These are phyloP conservation scores for Conringia planisiliqua DNA, from an alignment of 345 rosid species.

Conservation along the genomic window DNA sequence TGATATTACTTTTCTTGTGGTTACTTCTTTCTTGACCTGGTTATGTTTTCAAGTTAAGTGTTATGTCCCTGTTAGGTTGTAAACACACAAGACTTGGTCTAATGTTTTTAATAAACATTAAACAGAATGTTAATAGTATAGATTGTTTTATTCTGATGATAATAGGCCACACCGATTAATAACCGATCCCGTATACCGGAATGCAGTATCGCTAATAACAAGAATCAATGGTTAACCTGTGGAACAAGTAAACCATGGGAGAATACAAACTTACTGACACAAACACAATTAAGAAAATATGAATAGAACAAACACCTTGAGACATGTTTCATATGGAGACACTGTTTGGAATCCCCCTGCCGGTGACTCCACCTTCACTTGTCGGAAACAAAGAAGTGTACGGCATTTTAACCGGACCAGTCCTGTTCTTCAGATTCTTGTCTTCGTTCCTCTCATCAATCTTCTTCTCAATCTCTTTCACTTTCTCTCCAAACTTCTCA, in stretches of 20 bases:
- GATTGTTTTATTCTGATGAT: not conserved
- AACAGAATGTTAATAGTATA: not conserved
- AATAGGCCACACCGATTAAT: not conserved
- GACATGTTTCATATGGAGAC: conserved; percentile 42
- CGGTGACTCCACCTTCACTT: conserved; percentile 48
- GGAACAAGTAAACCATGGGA: not conserved
- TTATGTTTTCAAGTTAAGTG: too few species aligned
- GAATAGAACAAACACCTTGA: not conserved
- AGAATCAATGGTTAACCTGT: not conserved
- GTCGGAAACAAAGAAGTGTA: conserved; percentile 52
- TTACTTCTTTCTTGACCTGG: too few species aligned
- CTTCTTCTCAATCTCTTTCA: conserved; percentile 45
- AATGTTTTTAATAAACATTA: too few species aligned
- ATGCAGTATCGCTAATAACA: not conserved
- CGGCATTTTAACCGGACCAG: conserved; percentile 51
- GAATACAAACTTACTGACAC: conserved; percentile 3
- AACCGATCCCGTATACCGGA: not conserved
- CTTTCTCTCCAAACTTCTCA: conserved; percentile 41
- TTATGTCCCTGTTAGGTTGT: too few species aligned
- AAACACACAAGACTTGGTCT: too few species aligned
- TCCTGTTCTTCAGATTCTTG: conserved; percentile 43
- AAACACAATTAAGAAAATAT: not conserved
- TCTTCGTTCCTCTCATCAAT: conserved; percentile 41
- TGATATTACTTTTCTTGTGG: too few species aligned
- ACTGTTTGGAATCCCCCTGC: conserved; percentile 65